Conservation (phyloP, 345 rosid species). For the Melastoma malabathricum region DNA sequence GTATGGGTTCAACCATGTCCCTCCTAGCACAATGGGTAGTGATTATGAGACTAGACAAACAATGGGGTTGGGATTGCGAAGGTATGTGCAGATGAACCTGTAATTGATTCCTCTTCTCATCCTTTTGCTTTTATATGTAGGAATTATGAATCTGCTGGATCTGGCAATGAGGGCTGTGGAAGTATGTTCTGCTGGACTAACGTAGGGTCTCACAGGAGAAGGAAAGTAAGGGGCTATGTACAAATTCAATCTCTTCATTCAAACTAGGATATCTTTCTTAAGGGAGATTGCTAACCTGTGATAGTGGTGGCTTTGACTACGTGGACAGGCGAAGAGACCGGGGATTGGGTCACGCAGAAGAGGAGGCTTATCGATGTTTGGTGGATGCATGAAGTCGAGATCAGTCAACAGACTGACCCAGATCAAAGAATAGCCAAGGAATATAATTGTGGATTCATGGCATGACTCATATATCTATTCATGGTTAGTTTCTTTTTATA, state of each 20-base stretch:
- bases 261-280: no score
- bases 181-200: conserved; percentile 77
- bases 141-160: conserved; percentile 78
- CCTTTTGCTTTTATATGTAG: conserved; percentile 25
- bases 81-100: not conserved
- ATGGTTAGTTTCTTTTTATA: no score
- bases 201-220: conserved; percentile 28
- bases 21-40: no score
- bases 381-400: conserved; percentile 53
- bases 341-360: conserved; percentile 24
- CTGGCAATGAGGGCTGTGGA: conserved; percentile 67
- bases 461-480: no score
- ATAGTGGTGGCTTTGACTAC: not conserved
- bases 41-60: not conserved
- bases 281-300: not conserved
- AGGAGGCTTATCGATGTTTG: conserved; percentile 48
- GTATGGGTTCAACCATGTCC: no score
- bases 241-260: not conserved
- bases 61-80: not conserved
- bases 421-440: no score
- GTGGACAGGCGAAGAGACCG: conserved; percentile 43
- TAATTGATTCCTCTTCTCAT: not conserved
- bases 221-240: conserved; percentile 35
- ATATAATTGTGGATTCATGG: no score
- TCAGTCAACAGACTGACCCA: conserved; percentile 29